Base-by-base conservation (phyloP, 208 protist species). In the Balamuthia mandrillaris region DNA sequence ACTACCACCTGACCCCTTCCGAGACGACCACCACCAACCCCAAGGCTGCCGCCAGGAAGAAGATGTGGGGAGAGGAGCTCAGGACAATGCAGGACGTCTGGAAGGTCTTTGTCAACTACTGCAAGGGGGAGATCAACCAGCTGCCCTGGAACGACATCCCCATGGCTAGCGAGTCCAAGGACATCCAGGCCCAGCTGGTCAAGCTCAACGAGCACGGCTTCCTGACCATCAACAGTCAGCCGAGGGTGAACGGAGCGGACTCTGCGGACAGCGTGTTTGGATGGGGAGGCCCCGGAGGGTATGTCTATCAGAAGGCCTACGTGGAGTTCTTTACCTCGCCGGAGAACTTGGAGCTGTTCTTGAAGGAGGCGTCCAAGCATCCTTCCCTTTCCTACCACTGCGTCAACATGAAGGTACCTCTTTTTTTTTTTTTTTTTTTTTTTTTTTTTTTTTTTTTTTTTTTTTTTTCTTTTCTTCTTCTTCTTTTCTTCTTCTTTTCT, bases 161-260 rank as follows among this genome's bases (percentile, higher is more conserved):
- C 65, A 75, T 96, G 24, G 86, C 88, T 27, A 70, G 84, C 18
- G 94, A 96, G 74, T 92, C 93, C 6, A 86, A 79, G 33, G 45
- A 82, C 44, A 93, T 98, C 42, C 79, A 88, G 35, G 87, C 92
- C n/a, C 10, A 89, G 39, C 63, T 98, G 9, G 56, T 94, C 33
- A 87, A 91, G 6, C 74, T 98, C 2, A 97, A 97, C 79, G 81
- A 87, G 24, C 70, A 90, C 49, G 96, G 95, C 16, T 91, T 97
- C 51, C 94, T 96, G 49, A 98, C 96, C 21, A 98, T 97, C 56
- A 97, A 97, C 89, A 92, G 85, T 18, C 97, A 98, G 91, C 95
- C 95, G 10, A 79, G 68, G 7, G 90, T 97, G 35, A 97, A 97
- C 84, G 94, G 93, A 12, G 91, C 79, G 12, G 81, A 88, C 44